Base-by-base conservation (phyloP, 805 yeast genomes). In the Pichia cabralensis region DNA sequence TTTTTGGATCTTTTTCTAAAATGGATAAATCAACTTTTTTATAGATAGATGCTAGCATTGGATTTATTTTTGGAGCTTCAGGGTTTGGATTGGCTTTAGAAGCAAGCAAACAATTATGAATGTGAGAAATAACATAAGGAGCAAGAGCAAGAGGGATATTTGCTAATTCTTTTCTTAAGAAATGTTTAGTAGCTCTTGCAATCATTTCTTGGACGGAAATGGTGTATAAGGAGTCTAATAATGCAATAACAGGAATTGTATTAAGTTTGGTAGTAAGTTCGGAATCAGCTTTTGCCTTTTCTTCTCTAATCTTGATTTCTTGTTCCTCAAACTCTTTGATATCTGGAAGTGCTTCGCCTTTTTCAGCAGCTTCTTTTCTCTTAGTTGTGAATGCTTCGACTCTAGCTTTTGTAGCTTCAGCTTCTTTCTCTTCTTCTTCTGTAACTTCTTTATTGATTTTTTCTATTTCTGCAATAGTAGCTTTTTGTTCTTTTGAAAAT, bases 181-280 rank as follows among this genome's bases (percentile, higher is more conserved):
- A 54, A 49, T 85, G 94, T 61, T 89, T 89, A 32, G 73, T 57
- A 19, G 83, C 73, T 60, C 98, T 78, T 17, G 89, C 71, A 47
- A 88, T 56, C 64, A 88, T 78, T 58, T 88, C 97, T 36, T 66
- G 72, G 27, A 62, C 53, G 21, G 75, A 55, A 26, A 76, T 55
- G 11, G 47, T 52, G 36, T 65, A 56, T 31, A 81, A 61, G n/a
- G 76, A 62, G 6, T 58, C 47, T 40, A 71, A 62, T 43, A 67
- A 59, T 11, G 71, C 62, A 26, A 53, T 41, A 17, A 49, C 52
- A 12, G 74, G 69, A 30, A 61, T 59, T 40, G 67, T 61, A 35
- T 62, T 60, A 12, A 68, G 65, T 6, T 65, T 50, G n/a, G 53
- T 47, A 8, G 50, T 39, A 24, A 48, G 45, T 21, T 51, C 48